Evolutionary conservation across 2,329 filamentous ascomycete species (phyloP).

Genomic region (Phaeosphaeriaceae sp.): DNA sequence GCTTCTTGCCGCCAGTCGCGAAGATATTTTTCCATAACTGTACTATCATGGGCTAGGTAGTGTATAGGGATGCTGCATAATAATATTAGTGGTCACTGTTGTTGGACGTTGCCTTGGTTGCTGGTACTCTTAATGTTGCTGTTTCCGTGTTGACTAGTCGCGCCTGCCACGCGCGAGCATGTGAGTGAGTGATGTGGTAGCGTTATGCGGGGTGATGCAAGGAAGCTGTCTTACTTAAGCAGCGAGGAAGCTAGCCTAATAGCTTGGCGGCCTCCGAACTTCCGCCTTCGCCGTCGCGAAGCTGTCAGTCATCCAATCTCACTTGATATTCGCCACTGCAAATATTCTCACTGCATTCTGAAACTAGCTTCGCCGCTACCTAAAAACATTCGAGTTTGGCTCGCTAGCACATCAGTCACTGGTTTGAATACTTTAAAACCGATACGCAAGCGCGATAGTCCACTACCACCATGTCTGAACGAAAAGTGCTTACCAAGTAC

Average conservation of each 20-base stretch:
- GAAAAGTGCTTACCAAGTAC: conserved; percentile 76
- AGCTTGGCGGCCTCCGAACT: conserved; percentile 2
- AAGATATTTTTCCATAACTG: conserved; percentile 85
- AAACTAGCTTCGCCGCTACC: neutral
- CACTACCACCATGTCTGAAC: conserved; percentile 73
- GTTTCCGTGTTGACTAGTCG: conserved; percentile 6
- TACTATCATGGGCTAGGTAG: conserved; percentile 11
- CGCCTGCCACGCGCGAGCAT: conserved; percentile 28
- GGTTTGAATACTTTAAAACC: no score
- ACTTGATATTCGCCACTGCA: neutral
- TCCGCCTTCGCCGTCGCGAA: conserved; percentile 7
- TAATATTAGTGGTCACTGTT: conserved; percentile 2
- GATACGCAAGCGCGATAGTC: no score
- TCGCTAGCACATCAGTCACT: no score
- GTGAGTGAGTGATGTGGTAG: conserved; percentile 5
- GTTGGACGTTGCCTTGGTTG: conserved; percentile 1
- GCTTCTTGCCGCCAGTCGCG: conserved; percentile 95
- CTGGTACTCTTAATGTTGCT: neutral
- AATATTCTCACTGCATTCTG: no score
- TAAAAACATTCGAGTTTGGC: neutral
- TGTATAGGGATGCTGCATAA: conserved; percentile 3
- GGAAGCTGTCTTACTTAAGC: conserved; percentile 22
- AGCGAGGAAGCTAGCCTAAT: conserved; percentile 8
- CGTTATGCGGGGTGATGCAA: conserved; percentile 21
- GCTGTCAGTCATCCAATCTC: neutral